A percentile compares a stretch with the other conserved stretches of the same genome.
These are phyloP conservation scores for Neofusicoccum sp. DNA, from an alignment of 2,329 filamentous ascomycete genomes.

Conservation along the genomic window DNA sequence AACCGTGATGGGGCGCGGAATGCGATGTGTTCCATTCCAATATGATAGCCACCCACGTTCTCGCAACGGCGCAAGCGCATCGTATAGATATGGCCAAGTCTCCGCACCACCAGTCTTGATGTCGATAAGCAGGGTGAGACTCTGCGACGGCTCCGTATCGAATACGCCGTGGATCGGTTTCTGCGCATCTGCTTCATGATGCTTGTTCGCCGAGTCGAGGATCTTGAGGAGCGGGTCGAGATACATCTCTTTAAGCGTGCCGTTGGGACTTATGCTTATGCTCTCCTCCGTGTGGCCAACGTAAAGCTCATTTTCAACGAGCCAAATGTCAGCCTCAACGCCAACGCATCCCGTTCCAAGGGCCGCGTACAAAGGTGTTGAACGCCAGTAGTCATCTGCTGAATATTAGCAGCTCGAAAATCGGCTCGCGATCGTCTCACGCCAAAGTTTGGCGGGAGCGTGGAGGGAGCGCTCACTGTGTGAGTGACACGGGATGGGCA, in stretches of 20 bases:
- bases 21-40: slow-evolving; percentile 51
- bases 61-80: slow-evolving; percentile 59
- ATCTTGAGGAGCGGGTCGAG: slow-evolving; percentile 62
- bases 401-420: not conserved
- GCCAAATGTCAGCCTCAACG: slow-evolving; percentile 70
- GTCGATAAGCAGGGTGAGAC: slow-evolving; percentile 65
- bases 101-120: slow-evolving; percentile 59
- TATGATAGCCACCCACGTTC: slow-evolving; percentile 52
- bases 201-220: slow-evolving; percentile 45
- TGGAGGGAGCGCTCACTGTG: not conserved
- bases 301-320: slow-evolving; percentile 56
- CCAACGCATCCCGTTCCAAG: slow-evolving; percentile 59
- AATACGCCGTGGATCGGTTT: slow-evolving; percentile 54
- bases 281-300: slow-evolving; percentile 58
- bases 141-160: slow-evolving; percentile 36
- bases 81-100: slow-evolving; percentile 54
- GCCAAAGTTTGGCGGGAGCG: not conserved
- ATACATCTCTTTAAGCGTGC: slow-evolving; percentile 63
- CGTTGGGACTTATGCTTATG: slow-evolving; percentile 47
- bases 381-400: slow-evolving; percentile 41
- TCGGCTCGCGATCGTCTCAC: too few relatives aligned
- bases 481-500: slow-evolving; percentile 6
- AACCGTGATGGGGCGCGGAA: slow-evolving; percentile 62
- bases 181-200: slow-evolving; percentile 21
- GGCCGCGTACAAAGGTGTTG: slow-evolving; percentile 61